Evolutionary conservation across 306 rosid species (phyloP).

Genomic region (Boehmeria nivea): DNA sequence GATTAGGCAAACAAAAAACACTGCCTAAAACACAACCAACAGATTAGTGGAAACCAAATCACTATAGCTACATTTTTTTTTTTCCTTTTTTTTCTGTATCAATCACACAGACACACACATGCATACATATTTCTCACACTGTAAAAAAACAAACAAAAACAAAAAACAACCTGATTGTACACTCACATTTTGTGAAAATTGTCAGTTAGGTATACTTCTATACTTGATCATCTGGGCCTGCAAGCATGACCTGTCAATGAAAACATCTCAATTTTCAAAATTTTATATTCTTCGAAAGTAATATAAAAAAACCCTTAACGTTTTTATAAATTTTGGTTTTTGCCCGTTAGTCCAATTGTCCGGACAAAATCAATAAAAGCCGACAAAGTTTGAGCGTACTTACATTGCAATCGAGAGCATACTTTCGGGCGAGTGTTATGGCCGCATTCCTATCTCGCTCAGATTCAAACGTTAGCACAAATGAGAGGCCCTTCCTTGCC

Average conservation of each 20-base stretch:
- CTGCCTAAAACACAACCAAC: slow-evolving; percentile 80
- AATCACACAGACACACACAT: slow-evolving; percentile 21
- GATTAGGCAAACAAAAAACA: slow-evolving; percentile 87
- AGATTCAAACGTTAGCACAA: slow-evolving; percentile 67
- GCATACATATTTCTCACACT: slow-evolving; percentile 51
- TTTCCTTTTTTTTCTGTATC: slow-evolving; percentile 13
- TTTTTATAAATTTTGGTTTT: too few relatives aligned
- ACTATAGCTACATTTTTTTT: slow-evolving; percentile 33
- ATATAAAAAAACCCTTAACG: too few relatives aligned
- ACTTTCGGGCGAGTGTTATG: slow-evolving; percentile 72
- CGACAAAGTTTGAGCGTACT: slow-evolving; percentile 17
- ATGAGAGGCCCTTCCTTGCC: slow-evolving; percentile 82
- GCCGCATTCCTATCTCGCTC: slow-evolving; percentile 91
- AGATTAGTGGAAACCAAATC: slow-evolving; percentile 47
- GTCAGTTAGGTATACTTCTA: slow-evolving; percentile 52
- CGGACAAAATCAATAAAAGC: not conserved
- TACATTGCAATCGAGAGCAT: slow-evolving; percentile 87
- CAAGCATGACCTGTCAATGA: slow-evolving; percentile 74
- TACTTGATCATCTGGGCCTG: slow-evolving; percentile 86
- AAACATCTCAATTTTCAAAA: slow-evolving; percentile 3
- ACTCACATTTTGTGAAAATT: slow-evolving; percentile 33
- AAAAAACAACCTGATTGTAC: slow-evolving; percentile 24
- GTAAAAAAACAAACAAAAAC: slow-evolving; percentile 13
- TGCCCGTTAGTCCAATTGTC: too few relatives aligned
- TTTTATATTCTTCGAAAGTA: too few relatives aligned